phyloP scores from a whole-genome alignment of 169 alveolate species.

The Plasmodium cynomolgi region DNA sequence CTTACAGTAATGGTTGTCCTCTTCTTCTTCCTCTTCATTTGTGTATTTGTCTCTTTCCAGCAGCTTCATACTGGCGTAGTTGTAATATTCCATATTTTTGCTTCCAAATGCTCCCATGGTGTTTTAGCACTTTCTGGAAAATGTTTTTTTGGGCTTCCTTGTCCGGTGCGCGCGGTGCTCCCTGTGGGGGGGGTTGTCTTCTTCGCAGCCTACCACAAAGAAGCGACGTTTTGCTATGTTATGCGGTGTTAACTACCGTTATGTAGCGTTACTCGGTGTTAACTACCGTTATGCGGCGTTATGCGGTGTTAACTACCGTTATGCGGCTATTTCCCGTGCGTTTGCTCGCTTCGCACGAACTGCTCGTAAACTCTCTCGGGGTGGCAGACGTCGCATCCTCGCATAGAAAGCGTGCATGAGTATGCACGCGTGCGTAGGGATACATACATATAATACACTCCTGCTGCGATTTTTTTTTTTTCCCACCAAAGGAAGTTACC shows the following conservation, averaged over 20 bases:
- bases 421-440: not conserved
- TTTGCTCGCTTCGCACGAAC: not conserved
- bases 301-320: not conserved
- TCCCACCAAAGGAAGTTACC: not conserved
- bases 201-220: not conserved
- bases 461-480: not conserved
- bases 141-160: not conserved
- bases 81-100: slow-evolving; percentile 49
- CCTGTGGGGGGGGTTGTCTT: not conserved
- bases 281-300: no score
- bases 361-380: not conserved
- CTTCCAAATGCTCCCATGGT: slow-evolving; percentile 63
- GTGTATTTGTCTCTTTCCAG: slow-evolving; percentile 7
- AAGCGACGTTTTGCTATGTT: not conserved
- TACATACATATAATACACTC: not conserved
- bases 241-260: no score
- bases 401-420: not conserved
- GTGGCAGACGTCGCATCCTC: slow-evolving; percentile 48
- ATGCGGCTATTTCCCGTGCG: not conserved
- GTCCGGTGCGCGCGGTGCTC: not conserved
- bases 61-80: slow-evolving; percentile 51
- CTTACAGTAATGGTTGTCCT: not conserved
- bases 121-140: not conserved
- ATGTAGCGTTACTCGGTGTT: no score
- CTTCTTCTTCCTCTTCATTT: slow-evolving; percentile 19